These are phyloP conservation scores for Boletus vermiculosoides DNA, from an alignment of 768 basidiomycete genomes.

Conservation along the genomic window DNA sequence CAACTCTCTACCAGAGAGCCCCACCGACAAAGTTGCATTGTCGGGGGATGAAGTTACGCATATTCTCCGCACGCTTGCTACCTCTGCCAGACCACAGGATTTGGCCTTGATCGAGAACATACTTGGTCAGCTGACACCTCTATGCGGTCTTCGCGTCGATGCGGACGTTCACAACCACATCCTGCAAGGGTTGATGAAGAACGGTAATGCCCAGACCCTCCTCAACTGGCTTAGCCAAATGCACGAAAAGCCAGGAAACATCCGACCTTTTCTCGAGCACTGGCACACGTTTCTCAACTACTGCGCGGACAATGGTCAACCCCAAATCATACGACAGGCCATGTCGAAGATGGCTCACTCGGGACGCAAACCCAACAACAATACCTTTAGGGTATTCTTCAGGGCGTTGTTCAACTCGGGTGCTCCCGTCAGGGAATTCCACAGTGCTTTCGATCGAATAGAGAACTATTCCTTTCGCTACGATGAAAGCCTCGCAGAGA, in stretches of 20 bases:
- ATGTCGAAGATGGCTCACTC: constrained; percentile 39
- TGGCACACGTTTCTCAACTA: constrained; percentile 54
- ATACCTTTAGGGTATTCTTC: constrained; percentile 51
- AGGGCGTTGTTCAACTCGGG: constrained; percentile 39
- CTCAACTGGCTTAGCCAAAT: constrained; percentile 54
- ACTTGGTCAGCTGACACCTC: constrained; percentile 45
- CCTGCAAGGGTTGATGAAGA: constrained; percentile 46
- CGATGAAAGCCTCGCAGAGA: constrained; percentile 40
- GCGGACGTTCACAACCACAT: constrained; percentile 49
- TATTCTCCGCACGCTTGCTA: constrained; percentile 46
- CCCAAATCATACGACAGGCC: constrained; percentile 26
- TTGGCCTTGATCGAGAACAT: constrained; percentile 54
- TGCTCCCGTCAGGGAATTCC: constrained; percentile 34
- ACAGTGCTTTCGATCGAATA: constrained; percentile 47
- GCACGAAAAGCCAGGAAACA: constrained; percentile 45
- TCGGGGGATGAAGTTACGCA: constrained; percentile 33
- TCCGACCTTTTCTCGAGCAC: constrained; percentile 49
- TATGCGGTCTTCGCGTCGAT: constrained; percentile 47
- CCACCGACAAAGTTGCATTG: constrained; percentile 11
- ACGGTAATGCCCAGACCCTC: constrained; percentile 44
- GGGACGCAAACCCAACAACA: constrained; percentile 42
- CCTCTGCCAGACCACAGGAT: constrained; percentile 53
- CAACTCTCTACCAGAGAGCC: constrained; percentile 15
- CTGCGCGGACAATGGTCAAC: constrained; percentile 32
- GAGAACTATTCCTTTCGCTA: constrained; percentile 42